Evolutionary conservation across 139 green algal genomes (phyloP), one percentile per base, ranked within the genome.

Genomic region (Yamagishiella unicocca): DNA sequence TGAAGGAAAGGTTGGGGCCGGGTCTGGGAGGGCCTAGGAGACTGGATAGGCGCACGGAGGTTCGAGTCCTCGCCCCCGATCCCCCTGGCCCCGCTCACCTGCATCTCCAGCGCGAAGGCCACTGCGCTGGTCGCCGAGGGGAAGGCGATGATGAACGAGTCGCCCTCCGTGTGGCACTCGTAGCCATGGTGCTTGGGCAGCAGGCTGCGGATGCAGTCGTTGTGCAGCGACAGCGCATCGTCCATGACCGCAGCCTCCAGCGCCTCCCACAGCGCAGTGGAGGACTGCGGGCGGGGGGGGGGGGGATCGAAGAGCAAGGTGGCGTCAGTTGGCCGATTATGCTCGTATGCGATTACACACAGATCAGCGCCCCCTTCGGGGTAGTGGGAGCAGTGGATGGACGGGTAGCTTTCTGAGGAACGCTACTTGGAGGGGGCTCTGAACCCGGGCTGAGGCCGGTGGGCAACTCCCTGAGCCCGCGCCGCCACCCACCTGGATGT

Each of bases 131-230:
- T 45, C 2, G 80, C 80, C 1, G 64, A 40, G 25, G 43, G 61
- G 22, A 86, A 86, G 43, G 43, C 43, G 31, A 55, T 7, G 24
- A 86, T 37, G 64, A 86, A 86, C 7, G 31, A 55, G 80, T 86
- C 80, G 0, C 80, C 80, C 61, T 85, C 76, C 17, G 74, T 83
- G 76, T 83, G 76, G 76, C 76, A 86, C 64, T 86, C 80, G 64
- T 86, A 86, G n/a, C 80, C 80, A 1, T 27, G 25, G 45, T 86
- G 80, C 64, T 67, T 66, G 43, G 80, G 31, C 42, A 86, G 42
- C 64, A 86, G 66, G 14, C 43, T 22, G 4, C 80, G 62, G 0
- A 86, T 72, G 43, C 45, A 66, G 62, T 17, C 10, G 80, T 86
- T 86, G 64, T 86, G 80, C 25, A 86, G 43, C 19, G 31, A 68